Percentiles rank a stretch among this genome's conserved stretches.
Conservation (phyloP, 2,329 filamentous ascomycete species). For the Verticillium zaregamsianum region DNA sequence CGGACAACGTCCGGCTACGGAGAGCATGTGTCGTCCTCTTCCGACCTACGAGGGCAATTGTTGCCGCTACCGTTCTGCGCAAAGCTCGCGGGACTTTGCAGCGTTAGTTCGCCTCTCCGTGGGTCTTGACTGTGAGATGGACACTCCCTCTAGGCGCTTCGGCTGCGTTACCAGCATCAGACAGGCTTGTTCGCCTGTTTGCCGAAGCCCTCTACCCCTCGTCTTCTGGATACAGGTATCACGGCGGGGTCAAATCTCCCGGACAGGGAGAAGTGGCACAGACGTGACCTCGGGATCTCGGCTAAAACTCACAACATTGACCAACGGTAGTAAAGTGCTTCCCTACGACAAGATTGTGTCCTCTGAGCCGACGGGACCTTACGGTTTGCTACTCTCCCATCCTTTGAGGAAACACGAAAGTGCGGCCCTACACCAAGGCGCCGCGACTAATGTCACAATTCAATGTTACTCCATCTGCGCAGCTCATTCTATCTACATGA, state of each 20-base stretch:
- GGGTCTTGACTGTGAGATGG: too few relatives aligned
- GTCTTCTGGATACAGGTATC: neutral
- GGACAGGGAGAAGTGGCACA: neutral
- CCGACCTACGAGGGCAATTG: too few relatives aligned
- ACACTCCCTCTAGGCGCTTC: too few relatives aligned
- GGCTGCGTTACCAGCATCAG: neutral
- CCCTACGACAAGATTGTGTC: neutral
- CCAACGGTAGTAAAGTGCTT: neutral
- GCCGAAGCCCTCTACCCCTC: neutral
- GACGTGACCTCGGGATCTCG: neutral
- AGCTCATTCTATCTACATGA: neutral
- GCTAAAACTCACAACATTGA: neutral
- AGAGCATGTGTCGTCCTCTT: too few relatives aligned
- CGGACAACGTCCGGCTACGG: too few relatives aligned
- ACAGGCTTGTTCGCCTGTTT: neutral
- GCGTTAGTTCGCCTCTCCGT: too few relatives aligned
- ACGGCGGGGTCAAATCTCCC: neutral
- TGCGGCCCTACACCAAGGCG: neutral
- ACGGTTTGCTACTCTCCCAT: neutral
- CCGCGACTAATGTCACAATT: neutral
- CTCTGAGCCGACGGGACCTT: neutral
- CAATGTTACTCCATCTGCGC: neutral
- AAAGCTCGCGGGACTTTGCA: too few relatives aligned
- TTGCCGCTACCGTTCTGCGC: too few relatives aligned
- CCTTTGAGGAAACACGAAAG: neutral